Evolutionary conservation across 495 filamentous ascomycete species (phyloP).

Genomic region (Xylaria grammica): DNA sequence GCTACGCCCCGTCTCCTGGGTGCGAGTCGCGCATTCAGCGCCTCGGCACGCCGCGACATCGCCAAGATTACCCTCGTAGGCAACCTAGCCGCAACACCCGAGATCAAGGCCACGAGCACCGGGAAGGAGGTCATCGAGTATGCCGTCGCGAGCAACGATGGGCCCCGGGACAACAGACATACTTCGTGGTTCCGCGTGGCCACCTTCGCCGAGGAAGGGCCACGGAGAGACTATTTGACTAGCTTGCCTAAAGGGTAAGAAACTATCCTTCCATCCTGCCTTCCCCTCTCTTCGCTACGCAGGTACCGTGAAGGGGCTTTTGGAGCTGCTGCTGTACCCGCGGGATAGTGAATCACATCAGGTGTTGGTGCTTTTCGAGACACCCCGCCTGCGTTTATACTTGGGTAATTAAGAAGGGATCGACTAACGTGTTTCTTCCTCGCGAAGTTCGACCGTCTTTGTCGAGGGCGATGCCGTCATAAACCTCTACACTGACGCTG

Average conservation of each 20-base stretch:
- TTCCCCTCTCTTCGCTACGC: not conserved
- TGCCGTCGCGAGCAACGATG: slow-evolving; percentile 63
- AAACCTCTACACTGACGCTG: slow-evolving; percentile 62
- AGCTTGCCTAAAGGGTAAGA: slow-evolving; percentile 81
- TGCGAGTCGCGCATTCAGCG: slow-evolving; percentile 59
- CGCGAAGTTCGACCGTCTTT: slow-evolving; percentile 70
- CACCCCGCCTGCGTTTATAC: not conserved
- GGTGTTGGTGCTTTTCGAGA: not conserved
- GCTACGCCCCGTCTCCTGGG: slow-evolving; percentile 38
- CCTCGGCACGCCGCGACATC: slow-evolving; percentile 62
- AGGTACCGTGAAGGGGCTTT: not conserved
- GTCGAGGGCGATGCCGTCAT: slow-evolving; percentile 76
- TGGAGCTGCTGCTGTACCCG: not conserved
- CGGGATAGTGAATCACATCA: not conserved
- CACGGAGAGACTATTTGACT: slow-evolving; percentile 66
- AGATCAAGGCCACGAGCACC: slow-evolving; percentile 66
- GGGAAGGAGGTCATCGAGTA: slow-evolving; percentile 74
- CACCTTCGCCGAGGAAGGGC: slow-evolving; percentile 65
- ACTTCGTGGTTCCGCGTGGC: slow-evolving; percentile 80
- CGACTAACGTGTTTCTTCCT: slow-evolving; percentile 5
- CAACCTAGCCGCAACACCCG: slow-evolving; percentile 72
- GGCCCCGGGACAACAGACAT: slow-evolving; percentile 62
- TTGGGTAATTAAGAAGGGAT: not conserved
- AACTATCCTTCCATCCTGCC: not conserved
- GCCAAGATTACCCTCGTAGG: slow-evolving; percentile 73